Conservation (phyloP, 495 filamentous ascomycete genomes). For the Amphirosellinia nigrospora region DNA sequence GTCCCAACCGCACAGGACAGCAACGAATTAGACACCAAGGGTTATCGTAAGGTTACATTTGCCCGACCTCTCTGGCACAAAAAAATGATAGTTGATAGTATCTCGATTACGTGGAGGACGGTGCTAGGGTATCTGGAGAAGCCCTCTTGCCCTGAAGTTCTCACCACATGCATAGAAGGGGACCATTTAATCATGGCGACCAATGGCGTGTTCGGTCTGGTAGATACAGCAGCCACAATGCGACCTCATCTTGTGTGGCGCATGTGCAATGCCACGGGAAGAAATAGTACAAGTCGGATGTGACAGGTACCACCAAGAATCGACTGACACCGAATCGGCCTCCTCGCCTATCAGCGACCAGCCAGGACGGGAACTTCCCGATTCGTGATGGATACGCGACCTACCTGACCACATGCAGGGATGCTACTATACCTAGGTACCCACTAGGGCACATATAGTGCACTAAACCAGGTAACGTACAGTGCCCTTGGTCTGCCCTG, state of each 20-base stretch:
- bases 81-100: not conserved
- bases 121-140: constrained; percentile 6
- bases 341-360: constrained; percentile 17
- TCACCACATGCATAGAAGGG: constrained; percentile 15
- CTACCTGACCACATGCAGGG: too few relatives aligned
- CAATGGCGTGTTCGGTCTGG: not conserved
- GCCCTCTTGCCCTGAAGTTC: constrained; percentile 6
- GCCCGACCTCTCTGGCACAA: not conserved
- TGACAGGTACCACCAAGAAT: constrained; percentile 10
- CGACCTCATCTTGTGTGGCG: constrained; percentile 20
- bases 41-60: constrained; percentile 15
- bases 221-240: constrained; percentile 18
- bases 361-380: constrained; percentile 7
- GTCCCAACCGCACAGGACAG: not conserved
- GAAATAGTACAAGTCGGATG: constrained; percentile 5
- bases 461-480: not conserved
- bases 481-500: too few relatives aligned
- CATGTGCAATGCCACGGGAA: constrained; percentile 7
- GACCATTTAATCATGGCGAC: not conserved
- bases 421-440: too few relatives aligned
- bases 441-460: too few relatives aligned
- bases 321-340: not conserved
- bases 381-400: constrained; percentile 8
- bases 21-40: not conserved
- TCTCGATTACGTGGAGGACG: constrained; percentile 8